phyloP scores from a whole-genome alignment of 805 yeast genomes.

The Myxozyma udenii region DNA sequence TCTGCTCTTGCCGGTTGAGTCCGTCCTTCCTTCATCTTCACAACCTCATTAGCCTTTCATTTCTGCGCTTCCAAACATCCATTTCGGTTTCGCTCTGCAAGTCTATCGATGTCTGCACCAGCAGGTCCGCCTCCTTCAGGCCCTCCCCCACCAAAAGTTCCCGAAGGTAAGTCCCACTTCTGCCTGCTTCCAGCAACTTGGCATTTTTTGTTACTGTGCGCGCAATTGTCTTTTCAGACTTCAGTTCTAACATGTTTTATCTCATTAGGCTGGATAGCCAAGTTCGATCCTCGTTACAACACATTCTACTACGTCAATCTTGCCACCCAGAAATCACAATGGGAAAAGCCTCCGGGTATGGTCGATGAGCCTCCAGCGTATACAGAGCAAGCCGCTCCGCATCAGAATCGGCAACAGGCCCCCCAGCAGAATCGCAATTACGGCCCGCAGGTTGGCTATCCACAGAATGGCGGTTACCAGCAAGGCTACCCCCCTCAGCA shows the following conservation, averaged over 20 bases:
- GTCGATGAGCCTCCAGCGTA: slow-evolving; percentile 33
- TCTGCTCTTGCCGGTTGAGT: not conserved
- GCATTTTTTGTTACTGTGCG: not conserved
- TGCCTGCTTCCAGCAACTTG: not conserved
- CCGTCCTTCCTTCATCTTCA: not conserved
- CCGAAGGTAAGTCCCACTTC: slow-evolving; percentile 14
- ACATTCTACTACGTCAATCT: slow-evolving; percentile 83
- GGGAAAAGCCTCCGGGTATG: slow-evolving; percentile 70
- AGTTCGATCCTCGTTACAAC: slow-evolving; percentile 43
- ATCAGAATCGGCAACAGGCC: slow-evolving; percentile 12
- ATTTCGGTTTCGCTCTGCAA: not conserved
- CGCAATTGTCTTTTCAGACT: not conserved
- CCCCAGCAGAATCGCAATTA: slow-evolving; percentile 19
- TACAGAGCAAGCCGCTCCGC: not conserved
- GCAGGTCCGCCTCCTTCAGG: slow-evolving; percentile 19
- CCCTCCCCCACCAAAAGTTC: slow-evolving; percentile 29
- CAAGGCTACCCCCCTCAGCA: slow-evolving; percentile 32
- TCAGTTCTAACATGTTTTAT: not conserved
- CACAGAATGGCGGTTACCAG: slow-evolving; percentile 24
- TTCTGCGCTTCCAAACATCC: not conserved
- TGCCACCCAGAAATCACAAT: slow-evolving; percentile 71
- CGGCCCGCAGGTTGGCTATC: slow-evolving; percentile 12
- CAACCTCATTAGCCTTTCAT: not conserved
- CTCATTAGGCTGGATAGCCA: slow-evolving; percentile 28
- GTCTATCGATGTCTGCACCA: too few species aligned